Conservation (phyloP, 73 alveolate species). For the Urostyla sp. region DNA sequence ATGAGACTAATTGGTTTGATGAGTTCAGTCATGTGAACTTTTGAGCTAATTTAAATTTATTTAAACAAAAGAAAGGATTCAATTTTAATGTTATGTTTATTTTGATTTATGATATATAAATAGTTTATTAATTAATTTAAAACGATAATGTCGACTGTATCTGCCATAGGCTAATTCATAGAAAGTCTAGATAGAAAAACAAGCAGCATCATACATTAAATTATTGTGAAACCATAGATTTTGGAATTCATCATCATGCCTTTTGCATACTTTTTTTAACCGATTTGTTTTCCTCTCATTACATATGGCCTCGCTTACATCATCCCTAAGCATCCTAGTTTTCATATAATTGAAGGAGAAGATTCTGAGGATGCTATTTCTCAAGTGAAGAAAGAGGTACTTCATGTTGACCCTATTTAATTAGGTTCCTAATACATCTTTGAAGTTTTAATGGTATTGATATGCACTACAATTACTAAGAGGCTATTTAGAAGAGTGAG, state of each 20-base stretch:
- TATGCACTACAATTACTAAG: slow-evolving; percentile 17
- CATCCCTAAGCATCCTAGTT: slow-evolving; percentile 4
- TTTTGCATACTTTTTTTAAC: slow-evolving; percentile 24
- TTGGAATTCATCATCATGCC: slow-evolving; percentile 34
- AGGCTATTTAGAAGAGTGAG: slow-evolving; percentile 18
- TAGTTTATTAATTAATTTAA: too few species aligned
- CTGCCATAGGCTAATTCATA: background rate
- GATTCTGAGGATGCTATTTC: background rate
- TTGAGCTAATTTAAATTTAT: slow-evolving; percentile 1
- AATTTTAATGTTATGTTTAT: background rate
- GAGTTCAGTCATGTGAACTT: slow-evolving; percentile 47
- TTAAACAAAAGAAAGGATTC: background rate
- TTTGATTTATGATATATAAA: background rate
- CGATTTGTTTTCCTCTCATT: background rate
- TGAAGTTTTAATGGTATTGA: slow-evolving; percentile 5
- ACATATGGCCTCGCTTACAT: background rate
- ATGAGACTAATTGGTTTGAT: slow-evolving; percentile 76
- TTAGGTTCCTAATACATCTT: background rate
- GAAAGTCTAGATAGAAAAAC: slow-evolving; percentile 4
- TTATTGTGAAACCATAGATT: slow-evolving; percentile 20
- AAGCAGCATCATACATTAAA: slow-evolving; percentile 17
- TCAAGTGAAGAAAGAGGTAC: background rate
- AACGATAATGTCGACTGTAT: background rate
- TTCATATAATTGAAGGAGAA: background rate
- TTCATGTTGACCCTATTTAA: background rate